Evolutionary conservation across 176 grass and related monocot genomes (phyloP), one percentile per base, ranked within the genome.

Genomic region (Rhipidocladum racemiflorum): DNA sequence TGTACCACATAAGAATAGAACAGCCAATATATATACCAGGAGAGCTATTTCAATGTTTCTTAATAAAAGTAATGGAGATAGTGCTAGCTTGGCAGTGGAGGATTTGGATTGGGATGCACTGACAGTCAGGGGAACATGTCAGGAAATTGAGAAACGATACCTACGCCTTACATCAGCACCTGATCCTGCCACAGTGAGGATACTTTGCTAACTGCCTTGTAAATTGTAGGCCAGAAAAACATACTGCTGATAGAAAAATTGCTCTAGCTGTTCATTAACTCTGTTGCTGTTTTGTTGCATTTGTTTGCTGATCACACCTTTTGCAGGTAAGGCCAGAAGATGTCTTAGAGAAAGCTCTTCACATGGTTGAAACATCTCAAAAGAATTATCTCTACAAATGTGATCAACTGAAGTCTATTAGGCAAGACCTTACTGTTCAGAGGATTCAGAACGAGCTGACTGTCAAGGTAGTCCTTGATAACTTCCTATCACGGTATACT

Each of bases 321-420:
- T 74, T 89, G 54, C 80, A 97, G 95, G 95, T 97, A 73, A 89
- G 95, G 45, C 90, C 86, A 61, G 92, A 97, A 92, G 88, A 97
- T 85, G 81, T 97, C 53, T 82, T 97, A 74, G 90, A 97, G 81
- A 97, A 97, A 82, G 92, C 95, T 87, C 81, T 97, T 74, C 60
- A 75, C 46, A 94, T 94, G 95, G 92, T 97, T 89, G 74, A 92
- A 57, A 88, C 91, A 61, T 91, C 86, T 89, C 67, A 76, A 79
- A 97, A 91, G 80, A 94, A 92, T 85, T 97, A 97, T 89, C 81
- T 94, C 63, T 97, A 97, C 75, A 97, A 94, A 84, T 97, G 92
- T 75, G 95, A 97, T 76, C 92, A 97, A 84, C 83, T 97, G 45
- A 97, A 97, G 68, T 97, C 95, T 84, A 97, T 97, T 87, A 88